phyloP scores from a whole-genome alignment of 345 rosid species.

The Eucalyptus victrix region DNA sequence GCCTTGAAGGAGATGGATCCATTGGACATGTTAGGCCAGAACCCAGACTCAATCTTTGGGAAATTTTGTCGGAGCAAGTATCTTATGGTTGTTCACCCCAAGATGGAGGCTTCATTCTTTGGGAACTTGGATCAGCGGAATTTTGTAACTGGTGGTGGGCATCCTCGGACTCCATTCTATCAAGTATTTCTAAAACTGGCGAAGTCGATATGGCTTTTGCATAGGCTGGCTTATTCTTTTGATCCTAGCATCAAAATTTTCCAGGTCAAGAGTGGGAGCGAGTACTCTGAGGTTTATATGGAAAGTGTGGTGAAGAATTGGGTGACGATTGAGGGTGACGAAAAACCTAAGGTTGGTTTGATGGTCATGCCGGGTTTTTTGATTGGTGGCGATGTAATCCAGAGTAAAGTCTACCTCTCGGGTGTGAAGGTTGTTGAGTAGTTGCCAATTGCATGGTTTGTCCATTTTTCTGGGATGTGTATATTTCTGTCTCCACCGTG shows the following conservation, averaged over 20 bases:
- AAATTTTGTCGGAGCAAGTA: conserved; percentile 5
- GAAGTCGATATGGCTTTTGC: conserved; percentile 4
- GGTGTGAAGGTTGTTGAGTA: conserved; percentile 8
- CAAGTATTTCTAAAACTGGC: conserved; percentile 6
- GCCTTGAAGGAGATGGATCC: conserved; percentile 11
- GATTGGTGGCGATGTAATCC: background rate
- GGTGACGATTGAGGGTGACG: background rate
- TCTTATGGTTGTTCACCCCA: conserved; percentile 6
- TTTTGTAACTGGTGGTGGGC: conserved; percentile 2
- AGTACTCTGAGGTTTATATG: conserved; percentile 2
- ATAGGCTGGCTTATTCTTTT: conserved; percentile 6
- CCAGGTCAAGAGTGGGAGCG: conserved; percentile 6
- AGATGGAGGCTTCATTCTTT: conserved; percentile 15
- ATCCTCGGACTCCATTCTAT: conserved; percentile 12
- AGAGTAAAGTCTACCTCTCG: conserved; percentile 4
- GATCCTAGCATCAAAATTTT: conserved; percentile 1
- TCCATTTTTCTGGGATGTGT: background rate
- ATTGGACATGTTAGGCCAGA: conserved; percentile 7
- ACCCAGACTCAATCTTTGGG: conserved; percentile 9
- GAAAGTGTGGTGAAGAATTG: conserved; percentile 1
- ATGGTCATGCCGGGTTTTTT: conserved; percentile 8
- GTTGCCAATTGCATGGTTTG: background rate
- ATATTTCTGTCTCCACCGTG: background rate
- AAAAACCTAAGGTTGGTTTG: conserved; percentile 2
- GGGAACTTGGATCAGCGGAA: conserved; percentile 9